These are phyloP conservation scores for Claviceps cyperi DNA, from an alignment of 2,329 filamentous ascomycete genomes.

Conservation along the genomic window DNA sequence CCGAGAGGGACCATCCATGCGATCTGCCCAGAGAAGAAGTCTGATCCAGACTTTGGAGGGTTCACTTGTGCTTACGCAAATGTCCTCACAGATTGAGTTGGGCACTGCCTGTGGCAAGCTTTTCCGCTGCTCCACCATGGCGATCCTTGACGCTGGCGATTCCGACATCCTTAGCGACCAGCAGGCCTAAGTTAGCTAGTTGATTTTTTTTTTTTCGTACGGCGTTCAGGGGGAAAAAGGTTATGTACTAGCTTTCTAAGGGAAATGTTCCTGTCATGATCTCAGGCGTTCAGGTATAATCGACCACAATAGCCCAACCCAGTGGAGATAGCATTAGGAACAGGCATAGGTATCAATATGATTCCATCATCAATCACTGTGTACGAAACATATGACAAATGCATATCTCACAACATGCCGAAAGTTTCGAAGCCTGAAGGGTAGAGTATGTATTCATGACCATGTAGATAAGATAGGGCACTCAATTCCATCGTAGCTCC, in stretches of 20 bases:
- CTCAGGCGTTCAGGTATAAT: too few species aligned
- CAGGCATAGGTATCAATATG: too few species aligned
- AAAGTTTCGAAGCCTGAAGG: too few species aligned
- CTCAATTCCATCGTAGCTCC: too few species aligned
- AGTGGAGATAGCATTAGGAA: too few species aligned
- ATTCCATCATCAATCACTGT: too few species aligned
- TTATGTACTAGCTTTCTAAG: conserved; percentile 17
- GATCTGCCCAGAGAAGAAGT: conserved; percentile 84
- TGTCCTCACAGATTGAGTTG: conserved; percentile 68
- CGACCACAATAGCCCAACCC: too few species aligned
- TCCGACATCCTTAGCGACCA: conserved; percentile 88
- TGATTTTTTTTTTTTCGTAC: conserved; percentile 15
- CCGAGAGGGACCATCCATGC: conserved; percentile 15
- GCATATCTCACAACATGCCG: too few species aligned
- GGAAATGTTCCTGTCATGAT: conserved; percentile 11
- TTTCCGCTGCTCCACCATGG: conserved; percentile 96
- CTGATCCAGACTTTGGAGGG: conserved; percentile 78
- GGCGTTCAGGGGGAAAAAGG: conserved; percentile 29
- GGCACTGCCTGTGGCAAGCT: conserved; percentile 98
- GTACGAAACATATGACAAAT: too few species aligned
- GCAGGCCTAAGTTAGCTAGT: conserved; percentile 35
- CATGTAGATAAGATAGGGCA: too few species aligned
- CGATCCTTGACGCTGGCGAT: conserved; percentile 93
- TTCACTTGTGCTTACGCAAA: conserved; percentile 44
- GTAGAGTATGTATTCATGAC: too few species aligned